A percentile compares a stretch with the other conserved stretches of the same genome.
These are phyloP conservation scores for Jaapia argillacea DNA, from an alignment of 768 basidiomycete genomes.

Conservation along the genomic window DNA sequence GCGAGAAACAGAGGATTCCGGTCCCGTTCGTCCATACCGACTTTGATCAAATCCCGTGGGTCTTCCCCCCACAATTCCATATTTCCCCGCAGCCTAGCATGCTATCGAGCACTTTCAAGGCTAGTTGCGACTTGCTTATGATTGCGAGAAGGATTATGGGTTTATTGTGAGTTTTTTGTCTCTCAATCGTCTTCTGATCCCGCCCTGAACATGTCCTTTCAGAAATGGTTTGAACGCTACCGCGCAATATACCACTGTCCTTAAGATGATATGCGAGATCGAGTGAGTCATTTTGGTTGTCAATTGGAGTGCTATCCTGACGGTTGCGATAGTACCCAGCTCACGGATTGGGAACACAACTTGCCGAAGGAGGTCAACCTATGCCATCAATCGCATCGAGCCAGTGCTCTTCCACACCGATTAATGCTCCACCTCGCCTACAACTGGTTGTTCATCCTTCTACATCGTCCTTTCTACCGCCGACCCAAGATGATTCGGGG, in stretches of 20 bases:
- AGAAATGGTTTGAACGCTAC: conserved; percentile 37
- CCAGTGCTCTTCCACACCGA: conserved; percentile 40
- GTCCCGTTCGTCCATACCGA: conserved; percentile 38
- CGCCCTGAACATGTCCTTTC: conserved; percentile 1
- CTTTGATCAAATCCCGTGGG: conserved; percentile 39
- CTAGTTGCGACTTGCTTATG: conserved; percentile 36
- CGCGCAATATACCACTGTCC: conserved; percentile 28
- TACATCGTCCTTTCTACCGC: conserved; percentile 41
- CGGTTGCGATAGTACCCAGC: conserved; percentile 13
- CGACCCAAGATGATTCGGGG: conserved; percentile 21
- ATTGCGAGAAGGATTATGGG: conserved; percentile 45
- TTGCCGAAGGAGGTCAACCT: conserved; percentile 36
- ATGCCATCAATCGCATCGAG: conserved; percentile 34
- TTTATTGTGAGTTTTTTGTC: conserved; percentile 33
- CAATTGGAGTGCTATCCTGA: background rate
- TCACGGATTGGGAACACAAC: conserved; percentile 27
- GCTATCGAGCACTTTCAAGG: conserved; percentile 29
- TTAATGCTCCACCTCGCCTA: conserved; percentile 47
- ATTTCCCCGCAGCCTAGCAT: conserved; percentile 27
- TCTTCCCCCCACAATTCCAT: conserved; percentile 26
- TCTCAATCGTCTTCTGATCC: too few relatives aligned
- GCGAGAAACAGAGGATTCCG: conserved; percentile 26
- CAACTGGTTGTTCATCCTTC: conserved; percentile 50
- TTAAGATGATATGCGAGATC: conserved; percentile 41
- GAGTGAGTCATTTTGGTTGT: conserved; percentile 27